Evolutionary conservation across 2,329 filamentous ascomycete species (phyloP).

Genomic region (Penicillium brevicompactum): DNA sequence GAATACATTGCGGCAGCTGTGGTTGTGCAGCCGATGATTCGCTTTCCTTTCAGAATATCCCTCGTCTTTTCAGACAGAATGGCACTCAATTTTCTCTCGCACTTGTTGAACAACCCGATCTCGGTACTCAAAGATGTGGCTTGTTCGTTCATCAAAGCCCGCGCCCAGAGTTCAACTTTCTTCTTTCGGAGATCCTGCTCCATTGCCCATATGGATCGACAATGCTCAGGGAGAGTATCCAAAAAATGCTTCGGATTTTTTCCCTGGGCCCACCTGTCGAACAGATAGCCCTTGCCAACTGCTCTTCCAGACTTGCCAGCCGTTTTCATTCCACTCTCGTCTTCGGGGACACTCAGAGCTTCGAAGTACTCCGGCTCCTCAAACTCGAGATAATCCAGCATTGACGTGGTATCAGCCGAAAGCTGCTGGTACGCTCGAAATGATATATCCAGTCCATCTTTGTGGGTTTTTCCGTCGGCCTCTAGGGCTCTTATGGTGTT

Average conservation of each 20-base stretch:
- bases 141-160: conserved; percentile 54
- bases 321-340: conserved; percentile 48
- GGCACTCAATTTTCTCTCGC: conserved; percentile 9
- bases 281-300: conserved; percentile 54
- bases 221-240: conserved; percentile 33
- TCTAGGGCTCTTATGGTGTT: conserved; percentile 47
- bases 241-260: conserved; percentile 53
- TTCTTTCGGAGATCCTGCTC: conserved; percentile 36
- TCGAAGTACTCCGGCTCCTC: conserved; percentile 56
- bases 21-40: conserved; percentile 71
- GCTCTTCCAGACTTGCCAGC: conserved; percentile 51
- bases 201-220: conserved; percentile 48
- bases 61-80: conserved; percentile 16
- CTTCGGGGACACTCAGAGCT: conserved; percentile 57
- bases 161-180: conserved; percentile 48
- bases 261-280: conserved; percentile 56
- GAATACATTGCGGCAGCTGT: conserved; percentile 68
- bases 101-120: conserved; percentile 17
- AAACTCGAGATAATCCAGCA: conserved; percentile 58
- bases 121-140: conserved; percentile 27
- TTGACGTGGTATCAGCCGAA: conserved; percentile 12
- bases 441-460: conserved; percentile 20
- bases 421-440: conserved; percentile 21
- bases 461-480: conserved; percentile 34
- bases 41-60: conserved; percentile 53